Conservation (phyloP, 164 flowering plant species). For the Taxillus chinensis region DNA sequence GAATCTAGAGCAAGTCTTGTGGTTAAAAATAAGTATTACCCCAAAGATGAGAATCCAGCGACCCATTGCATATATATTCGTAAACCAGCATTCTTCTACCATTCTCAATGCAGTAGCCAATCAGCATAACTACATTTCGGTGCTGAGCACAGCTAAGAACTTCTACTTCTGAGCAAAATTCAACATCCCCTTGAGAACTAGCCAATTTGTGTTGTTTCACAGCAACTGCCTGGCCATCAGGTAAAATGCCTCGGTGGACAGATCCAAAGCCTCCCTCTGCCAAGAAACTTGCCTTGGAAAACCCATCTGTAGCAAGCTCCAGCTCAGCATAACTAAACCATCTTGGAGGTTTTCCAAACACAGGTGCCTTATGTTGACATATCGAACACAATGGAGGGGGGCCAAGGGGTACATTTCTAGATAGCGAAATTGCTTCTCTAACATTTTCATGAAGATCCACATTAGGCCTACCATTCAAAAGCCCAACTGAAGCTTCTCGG, state of each 20-base stretch:
- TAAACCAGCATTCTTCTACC: slow-evolving; percentile 63
- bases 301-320: slow-evolving; percentile 65
- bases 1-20: too few relatives aligned
- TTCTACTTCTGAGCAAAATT: slow-evolving; percentile 74
- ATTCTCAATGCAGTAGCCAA: slow-evolving; percentile 72
- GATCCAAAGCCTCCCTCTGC: slow-evolving; percentile 71
- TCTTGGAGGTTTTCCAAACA: slow-evolving; percentile 79
- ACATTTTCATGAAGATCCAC: slow-evolving; percentile 23
- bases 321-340: slow-evolving; percentile 58
- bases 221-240: slow-evolving; percentile 74
- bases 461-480: slow-evolving; percentile 10
- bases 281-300: slow-evolving; percentile 57
- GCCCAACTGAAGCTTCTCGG: slow-evolving; percentile 7
- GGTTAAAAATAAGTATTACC: slow-evolving; percentile 26
- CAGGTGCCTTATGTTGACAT: slow-evolving; percentile 70
- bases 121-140: slow-evolving; percentile 80
- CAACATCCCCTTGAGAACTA: slow-evolving; percentile 58
- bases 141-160: slow-evolving; percentile 93
- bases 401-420: slow-evolving; percentile 33
- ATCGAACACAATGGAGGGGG: slow-evolving; percentile 89
- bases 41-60: slow-evolving; percentile 70
- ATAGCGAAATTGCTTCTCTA: slow-evolving; percentile 45
- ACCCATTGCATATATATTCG: slow-evolving; percentile 87
- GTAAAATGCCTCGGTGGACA: slow-evolving; percentile 68
- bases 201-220: slow-evolving; percentile 64